Evolutionary conservation across 129 eudicot species (phyloP), one percentile per base, ranked within the genome.

Genomic region (Ambrosia artemisiifolia): DNA sequence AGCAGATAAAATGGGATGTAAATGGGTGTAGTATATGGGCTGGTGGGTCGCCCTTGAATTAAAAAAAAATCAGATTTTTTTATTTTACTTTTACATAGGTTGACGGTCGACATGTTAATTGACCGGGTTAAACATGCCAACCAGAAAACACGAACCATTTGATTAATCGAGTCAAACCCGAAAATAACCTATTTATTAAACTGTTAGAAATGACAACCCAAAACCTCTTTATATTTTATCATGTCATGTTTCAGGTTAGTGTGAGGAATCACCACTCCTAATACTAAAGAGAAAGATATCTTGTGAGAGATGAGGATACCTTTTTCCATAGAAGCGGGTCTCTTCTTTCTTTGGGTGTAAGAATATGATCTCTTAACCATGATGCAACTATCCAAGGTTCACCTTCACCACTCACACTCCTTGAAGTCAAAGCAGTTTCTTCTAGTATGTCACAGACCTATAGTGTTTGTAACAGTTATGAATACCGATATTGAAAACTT

Each of bases 351-450:
- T 51, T 86, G 10, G 96, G 91, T 12, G 87, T 76, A 69, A 92
- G 93, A 51, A 92, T 85, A 81, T 89, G 87, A 84, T 92, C 96
- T 67, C 98, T 79, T 79, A 89, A 84, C 95, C 85, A 85, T 40
- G 98, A 92, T 9, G 88, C 95, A 81, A 92, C 89, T 60, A 92
- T 77, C 96, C 98, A 92, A 34, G 96, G 83, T 69, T 92, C 96
- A 69, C 79, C 72, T 57, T 69, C 91, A 42, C 91, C 89, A 63
- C 69, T 64, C 40, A 63, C 63, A 71, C 90, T 80, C 73, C 85
- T 75, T 57, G 96, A 85, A 68, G 48, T 42, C 74, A 87, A 74
- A 11, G 91, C 89, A 67, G 81, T 78, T 60, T 92, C 98, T 83
- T 92, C 98, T 67, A 87, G 98, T 73, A 84, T 76, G 36, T 92